These are phyloP conservation scores for Papiliotrema fonsecae DNA, from an alignment of 1,284 basidiomycete genomes.

Conservation along the genomic window DNA sequence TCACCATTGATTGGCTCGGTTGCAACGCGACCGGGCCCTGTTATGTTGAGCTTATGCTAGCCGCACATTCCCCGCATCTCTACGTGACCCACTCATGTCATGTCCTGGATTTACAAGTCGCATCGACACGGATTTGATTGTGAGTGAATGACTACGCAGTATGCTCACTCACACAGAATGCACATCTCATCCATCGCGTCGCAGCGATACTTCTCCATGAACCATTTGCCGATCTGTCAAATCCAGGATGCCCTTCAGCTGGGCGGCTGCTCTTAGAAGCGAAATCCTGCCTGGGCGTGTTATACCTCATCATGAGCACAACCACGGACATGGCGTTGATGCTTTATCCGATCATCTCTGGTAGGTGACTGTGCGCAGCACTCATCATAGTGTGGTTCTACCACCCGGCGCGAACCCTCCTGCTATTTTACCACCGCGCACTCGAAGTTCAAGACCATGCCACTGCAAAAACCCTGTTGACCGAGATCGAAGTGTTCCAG, in stretches of 20 bases:
- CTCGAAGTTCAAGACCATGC: conserved; percentile 19
- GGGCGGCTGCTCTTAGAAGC: conserved; percentile 24
- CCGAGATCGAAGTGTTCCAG: conserved; percentile 39
- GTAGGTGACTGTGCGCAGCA: conserved; percentile 15
- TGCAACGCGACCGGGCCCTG: too few species aligned
- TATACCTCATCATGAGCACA: conserved; percentile 28
- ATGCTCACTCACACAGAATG: conserved; percentile 13
- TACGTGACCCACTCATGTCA: conserved; percentile 35
- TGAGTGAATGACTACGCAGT: conserved; percentile 10
- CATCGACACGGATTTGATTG: conserved; percentile 34
- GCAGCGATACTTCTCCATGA: conserved; percentile 40
- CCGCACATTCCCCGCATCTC: conserved; percentile 22
- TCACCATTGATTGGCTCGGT: background rate
- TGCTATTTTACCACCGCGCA: conserved; percentile 32
- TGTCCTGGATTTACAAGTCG: conserved; percentile 19
- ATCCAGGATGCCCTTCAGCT: conserved; percentile 23
- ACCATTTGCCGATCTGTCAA: conserved; percentile 30
- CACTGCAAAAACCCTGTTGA: conserved; percentile 16
- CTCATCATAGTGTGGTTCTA: conserved; percentile 17
- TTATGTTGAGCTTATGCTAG: too few species aligned
- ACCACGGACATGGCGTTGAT: conserved; percentile 26
- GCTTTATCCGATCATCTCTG: conserved; percentile 23
- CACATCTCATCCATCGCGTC: conserved; percentile 29
- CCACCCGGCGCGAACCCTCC: conserved; percentile 27
- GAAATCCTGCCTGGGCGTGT: conserved; percentile 24